Base-by-base conservation (phyloP, 805 yeast genomes). In the Candida mattraensis region DNA sequence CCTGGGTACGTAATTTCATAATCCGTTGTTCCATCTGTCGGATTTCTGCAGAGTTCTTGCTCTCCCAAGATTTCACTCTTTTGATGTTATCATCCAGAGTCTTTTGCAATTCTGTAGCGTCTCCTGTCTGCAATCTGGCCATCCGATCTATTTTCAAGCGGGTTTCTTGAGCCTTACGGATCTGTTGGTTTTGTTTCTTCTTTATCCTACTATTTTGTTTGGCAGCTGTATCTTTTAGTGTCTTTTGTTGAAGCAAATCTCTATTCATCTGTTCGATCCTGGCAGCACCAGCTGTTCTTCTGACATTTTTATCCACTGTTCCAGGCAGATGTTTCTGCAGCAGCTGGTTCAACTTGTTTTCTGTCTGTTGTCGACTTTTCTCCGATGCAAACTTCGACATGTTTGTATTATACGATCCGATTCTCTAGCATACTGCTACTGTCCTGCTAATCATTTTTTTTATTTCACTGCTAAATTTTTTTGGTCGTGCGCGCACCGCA, bases 1-100 rank as follows among this genome's bases (percentile, higher is more conserved):
- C 68, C 36, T 52, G 61, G 17, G 68, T 67, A 37, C 71, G 70
- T 56, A 78, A 63, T 5, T 47, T 47, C n/a, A 73, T 27, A 9
- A 76, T 66, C 18, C 64, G 64, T 2, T 55, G 44, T 40, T 76
- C 76, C 10, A 74, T 38, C 5, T 66, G 67, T 5, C 52, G 36
- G 16, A 75, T 41, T 23, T 74, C 78, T 5, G 60, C 62, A 19
- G 58, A 57, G 16, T 66, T 64, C 8, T 33, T 36, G 17, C 35
- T 38, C 28, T 63, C 69, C 72, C 75, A 70, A 12, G 70, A 64
- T 39, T 61, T 61, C 9, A 72, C 40, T 18, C 52, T 56, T 7
- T 55, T 47, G 4, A 69, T 54, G 41, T 74, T 72, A 30, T 50
- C 60, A 15, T 58, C 60, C 63, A 76, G 48, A 37, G 68, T 61